These are phyloP conservation scores for Ophiobolus disseminans DNA, from an alignment of 2,329 filamentous ascomycete genomes.

Conservation along the genomic window DNA sequence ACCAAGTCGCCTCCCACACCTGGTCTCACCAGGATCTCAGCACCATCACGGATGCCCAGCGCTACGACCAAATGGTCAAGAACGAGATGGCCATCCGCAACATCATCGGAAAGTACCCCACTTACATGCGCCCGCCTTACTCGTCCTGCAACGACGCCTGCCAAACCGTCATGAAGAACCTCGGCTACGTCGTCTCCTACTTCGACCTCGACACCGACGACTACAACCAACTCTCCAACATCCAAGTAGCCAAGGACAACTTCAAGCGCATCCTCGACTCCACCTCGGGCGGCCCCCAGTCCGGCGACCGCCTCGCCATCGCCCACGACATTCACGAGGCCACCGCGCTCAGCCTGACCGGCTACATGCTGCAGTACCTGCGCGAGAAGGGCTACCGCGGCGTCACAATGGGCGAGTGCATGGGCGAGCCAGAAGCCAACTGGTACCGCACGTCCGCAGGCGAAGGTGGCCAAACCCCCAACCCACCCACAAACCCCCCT, in stretches of 20 bases:
- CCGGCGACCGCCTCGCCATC: constrained; percentile 58
- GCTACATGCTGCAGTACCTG: constrained; percentile 52
- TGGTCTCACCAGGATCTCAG: constrained; percentile 62
- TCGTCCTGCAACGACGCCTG: constrained; percentile 54
- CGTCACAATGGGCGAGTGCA: constrained; percentile 58
- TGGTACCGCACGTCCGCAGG: constrained; percentile 56
- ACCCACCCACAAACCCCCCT: constrained; percentile 20
- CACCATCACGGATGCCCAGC: constrained; percentile 51
- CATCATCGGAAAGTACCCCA: constrained; percentile 62
- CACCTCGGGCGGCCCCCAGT: constrained; percentile 22
- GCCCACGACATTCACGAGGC: constrained; percentile 59
- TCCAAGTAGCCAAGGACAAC: constrained; percentile 45
- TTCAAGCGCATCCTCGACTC: constrained; percentile 48
- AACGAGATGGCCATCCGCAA: constrained; percentile 64
- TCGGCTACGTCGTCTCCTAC: constrained; percentile 67
- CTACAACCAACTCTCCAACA: constrained; percentile 44
- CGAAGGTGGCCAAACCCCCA: constrained; percentile 10
- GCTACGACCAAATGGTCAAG: constrained; percentile 59
- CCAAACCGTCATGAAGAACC: constrained; percentile 45
- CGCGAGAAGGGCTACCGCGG: constrained; percentile 51
- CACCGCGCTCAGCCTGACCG: constrained; percentile 53
- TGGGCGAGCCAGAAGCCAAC: constrained; percentile 55
- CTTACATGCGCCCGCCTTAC: constrained; percentile 61
- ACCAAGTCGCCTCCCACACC: constrained; percentile 67
- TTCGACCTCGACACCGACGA: constrained; percentile 65